These are phyloP conservation scores for Mucor sp. DNA, from an alignment of 371 early-diverging fungal species.

Conservation along the genomic window DNA sequence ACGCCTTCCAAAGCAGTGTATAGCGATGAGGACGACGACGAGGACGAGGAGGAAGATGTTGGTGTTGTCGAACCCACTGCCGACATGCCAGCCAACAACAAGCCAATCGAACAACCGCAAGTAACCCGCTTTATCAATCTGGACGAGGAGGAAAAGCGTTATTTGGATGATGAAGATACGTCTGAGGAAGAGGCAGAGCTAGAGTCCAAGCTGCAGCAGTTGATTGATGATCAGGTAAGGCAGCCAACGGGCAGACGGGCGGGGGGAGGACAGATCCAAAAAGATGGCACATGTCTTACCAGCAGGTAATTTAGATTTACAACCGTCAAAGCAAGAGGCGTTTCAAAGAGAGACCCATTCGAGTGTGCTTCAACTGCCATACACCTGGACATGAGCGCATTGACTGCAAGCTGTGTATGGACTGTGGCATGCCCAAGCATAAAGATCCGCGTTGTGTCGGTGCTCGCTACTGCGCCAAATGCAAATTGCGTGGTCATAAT, in stretches of 20 bases:
- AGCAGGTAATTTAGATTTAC: too few relatives aligned
- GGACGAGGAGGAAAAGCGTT: constrained; percentile 12
- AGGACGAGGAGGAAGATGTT: background rate
- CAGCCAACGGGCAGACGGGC: background rate
- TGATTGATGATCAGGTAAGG: constrained; percentile 23
- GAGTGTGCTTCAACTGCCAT: constrained; percentile 15
- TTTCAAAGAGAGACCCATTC: background rate
- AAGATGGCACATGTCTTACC: background rate
- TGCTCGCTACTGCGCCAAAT: constrained; percentile 10
- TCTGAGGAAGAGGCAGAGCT: constrained; percentile 23
- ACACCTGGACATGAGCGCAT: constrained; percentile 13
- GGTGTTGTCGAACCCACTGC: background rate
- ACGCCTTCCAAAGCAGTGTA: background rate
- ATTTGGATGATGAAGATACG: constrained; percentile 17
- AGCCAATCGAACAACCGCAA: background rate
- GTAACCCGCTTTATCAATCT: constrained; percentile 14
- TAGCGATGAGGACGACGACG: background rate
- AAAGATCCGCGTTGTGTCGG: background rate
- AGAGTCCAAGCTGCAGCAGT: constrained; percentile 7
- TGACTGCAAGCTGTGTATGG: constrained; percentile 10
- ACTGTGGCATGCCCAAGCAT: constrained; percentile 18
- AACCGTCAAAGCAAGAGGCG: constrained; percentile 3
- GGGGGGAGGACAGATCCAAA: too few relatives aligned
- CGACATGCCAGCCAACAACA: background rate
- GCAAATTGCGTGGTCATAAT: constrained; percentile 20